Percentiles rank a stretch among this genome's conserved stretches.
Evolutionary conservation across 2,329 filamentous ascomycete species (phyloP).

Genomic region (Cladophialophora carrionii): DNA sequence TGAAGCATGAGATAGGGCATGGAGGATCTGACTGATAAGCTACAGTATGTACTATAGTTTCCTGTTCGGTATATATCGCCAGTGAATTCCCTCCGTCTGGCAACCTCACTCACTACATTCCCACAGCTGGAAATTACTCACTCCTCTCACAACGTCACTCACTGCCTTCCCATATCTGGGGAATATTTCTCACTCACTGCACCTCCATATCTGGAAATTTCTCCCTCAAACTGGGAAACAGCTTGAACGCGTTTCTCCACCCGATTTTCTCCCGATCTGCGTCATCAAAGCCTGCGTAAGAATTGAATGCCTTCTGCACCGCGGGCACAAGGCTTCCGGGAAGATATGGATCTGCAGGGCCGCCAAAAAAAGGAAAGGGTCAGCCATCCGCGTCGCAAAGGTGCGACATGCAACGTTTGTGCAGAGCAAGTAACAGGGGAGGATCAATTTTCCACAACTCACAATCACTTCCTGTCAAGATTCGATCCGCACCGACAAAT

Average conservation of each 20-base stretch:
- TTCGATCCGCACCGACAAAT: conserved; percentile 34
- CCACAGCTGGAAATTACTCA: conserved; percentile 6
- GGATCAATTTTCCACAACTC: not conserved
- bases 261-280: conserved; percentile 37
- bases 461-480: conserved; percentile 41
- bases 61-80: not conserved
- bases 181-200: not conserved
- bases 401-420: not conserved
- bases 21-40: not conserved
- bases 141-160: not conserved
- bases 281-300: conserved; percentile 37
- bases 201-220: conserved; percentile 8
- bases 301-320: not conserved
- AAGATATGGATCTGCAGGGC: conserved; percentile 5
- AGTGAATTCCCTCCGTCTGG: too few relatives aligned
- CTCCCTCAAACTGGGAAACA: conserved; percentile 34
- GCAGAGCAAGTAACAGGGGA: not conserved
- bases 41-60: not conserved
- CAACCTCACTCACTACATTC: not conserved
- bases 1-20: not conserved
- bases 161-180: not conserved
- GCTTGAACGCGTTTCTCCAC: conserved; percentile 37
- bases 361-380: not conserved
- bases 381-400: not conserved
- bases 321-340: not conserved